Evolutionary conservation across 2,329 filamentous ascomycete species (phyloP), one percentile per base, ranked within the genome.

Genomic region (Sphaerulina musiva): DNA sequence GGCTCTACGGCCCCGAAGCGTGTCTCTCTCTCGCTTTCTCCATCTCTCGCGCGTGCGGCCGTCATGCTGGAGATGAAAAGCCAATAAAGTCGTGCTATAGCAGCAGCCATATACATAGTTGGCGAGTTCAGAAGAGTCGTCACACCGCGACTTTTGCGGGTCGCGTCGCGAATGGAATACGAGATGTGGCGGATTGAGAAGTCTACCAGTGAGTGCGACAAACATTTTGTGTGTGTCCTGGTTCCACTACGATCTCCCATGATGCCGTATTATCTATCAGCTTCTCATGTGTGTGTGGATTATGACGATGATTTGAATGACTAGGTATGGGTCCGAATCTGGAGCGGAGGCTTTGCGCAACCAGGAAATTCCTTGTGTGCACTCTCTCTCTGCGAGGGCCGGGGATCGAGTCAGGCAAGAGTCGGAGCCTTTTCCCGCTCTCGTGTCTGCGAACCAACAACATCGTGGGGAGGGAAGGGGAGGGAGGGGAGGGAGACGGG

Each of bases 301-400:
- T 29, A 29, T 29, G 14, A 17, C 14, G 26, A 29, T 29, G 26
- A 20, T 20, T 20, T 20, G 20, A 20, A 20, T 29, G 5, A 29
- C 26, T 29, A 29, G 3, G 1, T 4, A 20, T 20, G 20, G 20
- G 26, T 29, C 26, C 26, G 26, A 29, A 29, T 29, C 26, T 29
- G 26, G 5, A 29, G 26, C 26, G 26, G 26, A 29, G 26, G 26
- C 26, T 44, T 43, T 40, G 46, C 53, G 44, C 51, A 46, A 44
- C 48, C 20, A 45, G 53, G 55, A 47, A 44, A 2, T 39, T 53
- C 58, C 55, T 56, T 50, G 55, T 54, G 46, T 20, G 20, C 20
- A 20, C 20, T 20, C 20, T 20, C 20, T 20, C 20, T 20, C 20
- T 20, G 20, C 3, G 49, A 42, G 46, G 53, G 55, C 54, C 53